Base-by-base conservation (phyloP, 2,329 filamentous ascomycete genomes). In the Verticillium zaregamsianum region DNA sequence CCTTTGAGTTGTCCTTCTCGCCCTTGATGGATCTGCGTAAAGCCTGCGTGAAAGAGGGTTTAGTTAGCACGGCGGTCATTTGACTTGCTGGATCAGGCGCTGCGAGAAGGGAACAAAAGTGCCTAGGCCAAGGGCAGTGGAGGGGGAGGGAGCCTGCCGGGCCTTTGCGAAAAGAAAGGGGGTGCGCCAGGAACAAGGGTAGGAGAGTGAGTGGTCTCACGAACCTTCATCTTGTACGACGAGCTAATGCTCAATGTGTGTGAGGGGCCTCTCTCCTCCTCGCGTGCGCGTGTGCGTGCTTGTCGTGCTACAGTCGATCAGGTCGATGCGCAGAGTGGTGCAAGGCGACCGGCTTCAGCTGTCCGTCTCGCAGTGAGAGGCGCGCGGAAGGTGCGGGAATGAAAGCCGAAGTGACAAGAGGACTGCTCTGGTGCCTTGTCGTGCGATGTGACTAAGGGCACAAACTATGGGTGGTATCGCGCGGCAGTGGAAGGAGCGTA, bases 21-120 rank as follows among this genome's bases (percentile, higher is more conserved):
- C 91, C 90, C 80, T 96, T 96, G 78, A 96, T 90, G 65, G 92
- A 96, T 79, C 92, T 86, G 75, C 93, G 87, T 77, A 97, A 85
- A 74, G 89, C 89, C 90, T 92, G 79, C 57, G 81, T 67, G 49
- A 77, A 69, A 71, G 76, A 76, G 75, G 79, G 78, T 49, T 71
- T 71, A 63, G 74, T 82, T 74, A 82, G 80, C 14, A 59, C n/a
- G 25, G 28, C 23, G 54, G n/a, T 20, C n/a, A 20, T 33, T 17
- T 55, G 14, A 14, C 5, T 12, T 3, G 14, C n/a, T 32, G 28
- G 45, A 39, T 25, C 37, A 58, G 62, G 54, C 55, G 55, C 54
- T 59, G 55, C 56, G 39, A 59, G 59, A 62, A 58, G 57, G 45
- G 37, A 58, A 45, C 17, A n/a, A 25, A 28, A 17, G 52, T 55